Evolutionary conservation across 2,329 filamentous ascomycete species (phyloP), one percentile per base, ranked within the genome.

Genomic region (Aspergillus pseudoglaucus): DNA sequence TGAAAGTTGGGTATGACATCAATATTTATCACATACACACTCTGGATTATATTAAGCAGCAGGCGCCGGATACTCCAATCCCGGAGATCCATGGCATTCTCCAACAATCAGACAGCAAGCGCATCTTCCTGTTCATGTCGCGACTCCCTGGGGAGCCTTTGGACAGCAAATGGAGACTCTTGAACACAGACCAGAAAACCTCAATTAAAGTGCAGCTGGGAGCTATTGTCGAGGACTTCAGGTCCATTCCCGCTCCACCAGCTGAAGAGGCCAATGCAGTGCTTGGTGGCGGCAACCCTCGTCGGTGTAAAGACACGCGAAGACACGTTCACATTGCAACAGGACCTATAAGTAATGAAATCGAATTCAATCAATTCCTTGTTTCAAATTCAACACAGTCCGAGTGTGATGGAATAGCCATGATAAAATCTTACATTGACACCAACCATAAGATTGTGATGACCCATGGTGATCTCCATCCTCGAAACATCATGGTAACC

Each of bases 301-400:
- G 49, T 32, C 50, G 52, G 30, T 54, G 52, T 32, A 54, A 52
- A 48, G 52, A 54, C 49, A 45, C 47, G 39, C 46, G 49, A 45
- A 47, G 52, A 45, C 15, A 54, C 27, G 39, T 54, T 41, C 52
- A 49, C 20, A 40, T 47, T 48, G 52, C 49, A 40, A 42, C 38
- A 44, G 42, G 40, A 17, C 43, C 47, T 32, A 45, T 54, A 14
- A 42, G 39, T 35, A 52, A 50, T 48, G 52, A 52, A 38, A 42
- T 18, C 33, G 52, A 54, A 27, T 52, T 54, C 43, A 52, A 52
- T 43, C 35, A 50, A 42, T 54, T 54, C 35, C 45, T 54, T 20
- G 45, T 42, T n/a, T 52, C 44, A 2, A 35, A 50, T 32, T 39
- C 52, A 33, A 27, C 41, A 27, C 47, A 43, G 23, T 44, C 42